Conservation (phyloP, 176 grass and related monocot genomes). For the Avena sativa region DNA sequence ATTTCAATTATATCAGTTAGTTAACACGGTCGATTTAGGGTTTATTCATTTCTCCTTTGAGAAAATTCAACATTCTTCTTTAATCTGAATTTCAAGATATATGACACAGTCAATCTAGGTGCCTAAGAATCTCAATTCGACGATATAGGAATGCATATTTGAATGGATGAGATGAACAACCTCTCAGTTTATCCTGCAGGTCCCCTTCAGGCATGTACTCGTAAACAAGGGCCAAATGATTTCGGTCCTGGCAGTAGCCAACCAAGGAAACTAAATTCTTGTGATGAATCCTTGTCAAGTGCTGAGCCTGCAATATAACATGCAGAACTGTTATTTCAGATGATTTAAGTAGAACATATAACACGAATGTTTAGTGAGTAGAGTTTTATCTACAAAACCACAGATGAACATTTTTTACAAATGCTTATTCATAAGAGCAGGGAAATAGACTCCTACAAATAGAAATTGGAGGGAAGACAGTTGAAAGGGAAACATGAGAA, state of each 20-base stretch:
- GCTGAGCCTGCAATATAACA: constrained; percentile 49
- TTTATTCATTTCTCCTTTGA: not conserved
- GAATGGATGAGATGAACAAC: constrained; percentile 30
- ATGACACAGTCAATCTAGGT: not conserved
- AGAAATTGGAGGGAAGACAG: not conserved
- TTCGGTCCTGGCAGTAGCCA: constrained; percentile 67
- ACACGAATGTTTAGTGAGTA: not conserved
- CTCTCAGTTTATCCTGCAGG: constrained; percentile 48
- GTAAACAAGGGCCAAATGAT: constrained; percentile 48
- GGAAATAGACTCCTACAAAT: not conserved
- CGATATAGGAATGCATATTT: constrained; percentile 1
- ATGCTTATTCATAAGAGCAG: not conserved
- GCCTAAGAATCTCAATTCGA: not conserved
- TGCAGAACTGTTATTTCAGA: not conserved
- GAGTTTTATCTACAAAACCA: constrained; percentile 8
- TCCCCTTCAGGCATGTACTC: constrained; percentile 57
- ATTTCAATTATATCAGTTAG: not conserved
- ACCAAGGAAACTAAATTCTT: constrained; percentile 70
- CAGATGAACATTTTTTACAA: not conserved
- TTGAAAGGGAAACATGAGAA: not conserved
- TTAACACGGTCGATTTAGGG: not conserved
- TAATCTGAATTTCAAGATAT: constrained; percentile 24
- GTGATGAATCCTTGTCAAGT: constrained; percentile 66
- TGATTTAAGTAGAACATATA: not conserved
- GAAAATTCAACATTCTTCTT: constrained; percentile 5